Base-by-base conservation (phyloP, 345 rosid genomes). In the Camelina laxa region DNA sequence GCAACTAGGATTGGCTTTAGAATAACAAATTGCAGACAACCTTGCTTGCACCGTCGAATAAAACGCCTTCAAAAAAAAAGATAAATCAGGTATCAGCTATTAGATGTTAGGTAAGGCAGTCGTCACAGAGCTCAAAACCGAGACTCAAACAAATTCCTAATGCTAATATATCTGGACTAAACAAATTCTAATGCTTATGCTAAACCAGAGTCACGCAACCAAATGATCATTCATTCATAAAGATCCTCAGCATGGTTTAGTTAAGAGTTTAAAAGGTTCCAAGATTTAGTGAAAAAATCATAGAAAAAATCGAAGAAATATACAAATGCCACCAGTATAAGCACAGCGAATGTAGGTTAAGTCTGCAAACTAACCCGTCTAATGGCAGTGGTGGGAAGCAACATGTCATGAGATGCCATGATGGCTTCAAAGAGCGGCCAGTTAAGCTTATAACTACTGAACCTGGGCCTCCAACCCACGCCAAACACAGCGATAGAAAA, bases 401-500 rank as follows among this genome's bases (percentile, higher is more conserved):
- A 79, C 98, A 93, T 19, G 98, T 91, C 93, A 93, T 89, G 77
- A 93, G 82, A 82, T 75, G 83, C 81, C 84, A 85, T 6, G 96
- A 87, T 41, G 98, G 97, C 89, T 89, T 88, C 68, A 93, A 63
- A 60, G 86, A 82, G 50, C 97, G 86, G 21, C 98, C 97, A 69
- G 85, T 91, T 81, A 93, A 86, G 70, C 98, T 93, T 65, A 93
- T 75, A 60, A 91, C 97, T 70, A 93, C 98, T 3, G 96, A 87
- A 66, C 97, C 98, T 64, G 98, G 97, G 31, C 98, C 97, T 73
- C 98, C 98, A 83, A 93, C 98, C 98, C 98, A 93, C 13, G 94
- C 97, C 74, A 93, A 86, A 84, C 97, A 93, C 65, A 93, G 74
- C 20, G 97, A 91, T 38, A 93, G 80, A 84, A 93, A 93, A 76